A percentile compares a stretch with the other conserved stretches of the same genome.
These are phyloP conservation scores for Xylaria sp. DNA, from an alignment of 2,329 filamentous ascomycete species.

Conservation along the genomic window DNA sequence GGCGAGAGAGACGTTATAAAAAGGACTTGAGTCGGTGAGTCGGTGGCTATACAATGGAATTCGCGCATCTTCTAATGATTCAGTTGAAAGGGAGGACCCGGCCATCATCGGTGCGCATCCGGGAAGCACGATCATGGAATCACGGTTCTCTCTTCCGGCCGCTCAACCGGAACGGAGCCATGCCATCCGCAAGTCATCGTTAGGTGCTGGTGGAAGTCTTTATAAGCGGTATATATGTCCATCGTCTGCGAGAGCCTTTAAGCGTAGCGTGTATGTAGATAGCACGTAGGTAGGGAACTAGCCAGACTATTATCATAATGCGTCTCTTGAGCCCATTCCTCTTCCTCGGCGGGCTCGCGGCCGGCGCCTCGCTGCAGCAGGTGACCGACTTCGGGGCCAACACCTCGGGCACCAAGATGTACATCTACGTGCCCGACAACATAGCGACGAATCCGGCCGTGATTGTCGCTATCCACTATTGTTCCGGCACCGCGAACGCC, in stretches of 20 bases:
- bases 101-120: neutral
- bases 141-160: slow-evolving; percentile 3
- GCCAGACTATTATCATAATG: slow-evolving; percentile 11
- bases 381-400: slow-evolving; percentile 48
- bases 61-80: neutral
- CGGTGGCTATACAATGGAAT: neutral
- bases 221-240: slow-evolving; percentile 4
- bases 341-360: slow-evolving; percentile 31
- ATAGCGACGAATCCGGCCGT: slow-evolving; percentile 55
- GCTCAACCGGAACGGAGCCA: slow-evolving; percentile 25
- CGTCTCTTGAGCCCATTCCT: slow-evolving; percentile 29
- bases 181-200: slow-evolving; percentile 21
- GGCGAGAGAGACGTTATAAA: neutral
- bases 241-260: neutral
- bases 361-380: slow-evolving; percentile 39
- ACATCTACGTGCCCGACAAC: slow-evolving; percentile 54
- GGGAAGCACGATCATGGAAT: neutral
- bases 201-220: neutral
- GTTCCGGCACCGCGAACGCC: slow-evolving; percentile 59
- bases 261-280: neutral
- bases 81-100: neutral
- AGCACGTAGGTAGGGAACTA: neutral
- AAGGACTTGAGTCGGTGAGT: neutral
- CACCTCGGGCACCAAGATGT: slow-evolving; percentile 57
- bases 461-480: slow-evolving; percentile 65